Base-by-base conservation (phyloP, 495 filamentous ascomycete species). In the Podospora appendiculata region DNA sequence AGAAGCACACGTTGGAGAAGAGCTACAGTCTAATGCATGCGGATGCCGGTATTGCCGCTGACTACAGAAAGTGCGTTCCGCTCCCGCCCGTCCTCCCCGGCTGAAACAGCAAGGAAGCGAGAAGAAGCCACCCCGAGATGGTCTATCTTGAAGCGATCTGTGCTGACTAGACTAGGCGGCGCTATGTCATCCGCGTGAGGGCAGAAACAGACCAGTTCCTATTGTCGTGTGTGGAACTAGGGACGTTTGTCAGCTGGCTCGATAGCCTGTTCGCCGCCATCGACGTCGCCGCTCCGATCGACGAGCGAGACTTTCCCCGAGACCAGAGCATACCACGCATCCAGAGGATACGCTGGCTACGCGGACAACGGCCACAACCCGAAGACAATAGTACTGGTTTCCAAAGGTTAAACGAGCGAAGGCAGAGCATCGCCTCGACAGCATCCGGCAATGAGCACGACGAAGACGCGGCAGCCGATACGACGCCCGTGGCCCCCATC, bases 121-220 rank as follows among this genome's bases (percentile, higher is more conserved):
- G 18, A 45, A 8, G 43, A 32, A 17, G 36, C 13, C 17, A 32
- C 19, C 25, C 5, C 5, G 25, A 25, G 25, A 25, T 25, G 4
- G 8, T 33, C 16, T 18, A 18, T 32, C 18, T 41, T 12, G 42
- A 12, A 38, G 40, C 43, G 39, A 52, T 18, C 25, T 53, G 32
- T 19, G 50, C 50, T 32, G 43, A 42, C 40, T 16, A 36, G 32
- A 48, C 32, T 25, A 81, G 78, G 50, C 71, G 74, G 32, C 72
- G 77, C 32, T 78, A 77, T 58, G 78, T 83, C 36, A 75, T 86
- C 41, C 77, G 83, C n/a, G 52, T 87, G 45, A 70, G 84, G 14
- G 69, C 75, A 10, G 83, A 86, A 56, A 74, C 78, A 5, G 81
- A 86, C 48, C 83, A 87, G 64, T 80, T 87, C 50, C 57, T 87